Evolutionary conservation across 148 eudicot species (phyloP), one percentile per base, ranked within the genome.

Genomic region (Euryodendron excelsum): DNA sequence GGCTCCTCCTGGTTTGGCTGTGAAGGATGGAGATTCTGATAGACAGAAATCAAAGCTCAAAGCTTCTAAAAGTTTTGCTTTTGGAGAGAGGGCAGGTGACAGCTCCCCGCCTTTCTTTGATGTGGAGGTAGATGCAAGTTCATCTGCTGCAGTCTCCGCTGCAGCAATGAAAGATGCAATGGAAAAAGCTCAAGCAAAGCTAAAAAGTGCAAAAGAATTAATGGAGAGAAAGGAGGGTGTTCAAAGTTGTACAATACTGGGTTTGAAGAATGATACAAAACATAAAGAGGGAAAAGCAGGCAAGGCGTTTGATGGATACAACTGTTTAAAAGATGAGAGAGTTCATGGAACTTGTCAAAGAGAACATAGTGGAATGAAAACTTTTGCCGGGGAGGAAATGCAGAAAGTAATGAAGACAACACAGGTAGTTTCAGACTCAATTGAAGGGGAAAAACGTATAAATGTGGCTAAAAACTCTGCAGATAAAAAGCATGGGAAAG

Each of bases 101-200:
- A 78, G 67, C 71, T 84, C 86, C 44, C 90, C 89, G 55, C 83
- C 85, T 79, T 91, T 80, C 77, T 88, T 85, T 90, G 96, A 93
- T 82, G 93, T 91, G 81, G 93, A 91, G 80, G 81, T 86, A 41
- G 91, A 90, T 84, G 88, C 88, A 72, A 74, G 85, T 63, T 76
- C 86, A 55, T 87, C 89, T 78, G 82, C 86, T 67, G 76, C 81
- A 0, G 81, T 84, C 75, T 80, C 87, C 48, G 88, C 84, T 84
- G 92, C 89, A 61, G 90, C 89, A 58, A 87, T 91, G 84, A 89
- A 86, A 85, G 89, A 89, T 80, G 94, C 85, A 65, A 89, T 88
- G 90, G 85, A 85, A 79, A 91, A 81, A 78, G 91, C 93, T 82
- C 85, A 90, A 83, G 84, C 80, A 52, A 90, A 90, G 78, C 88